These are phyloP conservation scores for Penicillium crystallinum DNA, from an alignment of 495 filamentous ascomycete genomes.

Conservation along the genomic window DNA sequence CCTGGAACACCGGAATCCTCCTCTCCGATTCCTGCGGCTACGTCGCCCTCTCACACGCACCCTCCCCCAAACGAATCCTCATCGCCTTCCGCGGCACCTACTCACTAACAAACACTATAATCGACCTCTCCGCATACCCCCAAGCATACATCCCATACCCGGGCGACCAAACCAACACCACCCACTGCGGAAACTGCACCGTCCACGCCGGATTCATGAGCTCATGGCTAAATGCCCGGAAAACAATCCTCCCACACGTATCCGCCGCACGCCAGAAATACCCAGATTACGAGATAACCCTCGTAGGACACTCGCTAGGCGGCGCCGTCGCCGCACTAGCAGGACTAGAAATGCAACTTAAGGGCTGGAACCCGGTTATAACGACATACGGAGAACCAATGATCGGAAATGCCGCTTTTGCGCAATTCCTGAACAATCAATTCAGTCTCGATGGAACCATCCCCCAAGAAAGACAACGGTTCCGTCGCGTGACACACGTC, in stretches of 20 bases:
- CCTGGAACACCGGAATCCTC: slow-evolving; percentile 85
- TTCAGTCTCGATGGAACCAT: slow-evolving; percentile 48
- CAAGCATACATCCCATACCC: slow-evolving; percentile 87
- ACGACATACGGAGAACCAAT: slow-evolving; percentile 94
- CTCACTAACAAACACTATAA: slow-evolving; percentile 81
- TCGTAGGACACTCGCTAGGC: slow-evolving; percentile 89
- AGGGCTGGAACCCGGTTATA: slow-evolving; percentile 65
- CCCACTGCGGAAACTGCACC: slow-evolving; percentile 72
- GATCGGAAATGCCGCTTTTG: slow-evolving; percentile 71
- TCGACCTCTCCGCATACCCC: slow-evolving; percentile 80
- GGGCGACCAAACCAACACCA: slow-evolving; percentile 23
- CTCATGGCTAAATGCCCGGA: slow-evolving; percentile 72
- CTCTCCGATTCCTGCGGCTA: slow-evolving; percentile 92
- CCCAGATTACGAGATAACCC: slow-evolving; percentile 64
- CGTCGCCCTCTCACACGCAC: slow-evolving; percentile 73
- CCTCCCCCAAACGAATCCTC: slow-evolving; percentile 59
- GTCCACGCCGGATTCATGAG: slow-evolving; percentile 87
- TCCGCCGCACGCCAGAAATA: slow-evolving; percentile 48
- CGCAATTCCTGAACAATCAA: slow-evolving; percentile 57
- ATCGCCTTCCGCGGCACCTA: slow-evolving; percentile 96
- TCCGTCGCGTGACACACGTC: slow-evolving; percentile 77
- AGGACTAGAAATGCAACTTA: slow-evolving; percentile 64
- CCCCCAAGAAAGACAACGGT: slow-evolving; percentile 34
- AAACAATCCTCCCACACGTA: slow-evolving; percentile 57
- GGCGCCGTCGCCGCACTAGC: slow-evolving; percentile 89